A percentile compares a stretch with the other conserved stretches of the same genome.
Conservation (phyloP, 768 basidiomycete species). For the Russula ochroleuca region DNA sequence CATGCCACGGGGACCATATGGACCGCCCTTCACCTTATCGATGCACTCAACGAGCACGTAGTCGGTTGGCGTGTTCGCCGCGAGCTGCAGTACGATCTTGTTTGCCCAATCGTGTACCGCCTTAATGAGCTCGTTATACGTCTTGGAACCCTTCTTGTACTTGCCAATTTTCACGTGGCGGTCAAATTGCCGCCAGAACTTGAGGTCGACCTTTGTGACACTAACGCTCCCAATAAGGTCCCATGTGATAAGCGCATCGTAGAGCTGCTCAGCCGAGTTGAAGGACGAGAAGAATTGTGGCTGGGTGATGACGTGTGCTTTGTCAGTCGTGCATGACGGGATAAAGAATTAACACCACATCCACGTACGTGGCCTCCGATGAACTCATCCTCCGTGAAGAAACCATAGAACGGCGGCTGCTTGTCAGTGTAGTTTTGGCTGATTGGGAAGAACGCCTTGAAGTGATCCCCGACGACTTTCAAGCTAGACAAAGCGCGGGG, state of each 20-base stretch:
- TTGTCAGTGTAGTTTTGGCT: slow-evolving; percentile 27
- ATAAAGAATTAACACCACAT: not conserved
- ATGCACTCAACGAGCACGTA: slow-evolving; percentile 14
- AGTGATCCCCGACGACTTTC: slow-evolving; percentile 31
- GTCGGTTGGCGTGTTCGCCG: slow-evolving; percentile 10
- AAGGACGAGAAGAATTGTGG: slow-evolving; percentile 34
- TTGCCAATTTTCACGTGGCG: not conserved
- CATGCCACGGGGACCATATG: slow-evolving; percentile 21
- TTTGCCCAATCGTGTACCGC: slow-evolving; percentile 17
- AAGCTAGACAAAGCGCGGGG: slow-evolving; percentile 32
- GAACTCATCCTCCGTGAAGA: slow-evolving; percentile 23
- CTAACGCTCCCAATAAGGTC: slow-evolving; percentile 24
- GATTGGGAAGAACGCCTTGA: slow-evolving; percentile 33
- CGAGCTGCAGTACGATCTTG: slow-evolving; percentile 19
- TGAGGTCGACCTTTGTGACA: slow-evolving; percentile 30
- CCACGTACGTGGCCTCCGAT: slow-evolving; percentile 31
- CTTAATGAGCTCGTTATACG: slow-evolving; percentile 8
- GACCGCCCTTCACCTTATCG: slow-evolving; percentile 9
- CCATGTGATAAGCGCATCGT: slow-evolving; percentile 32
- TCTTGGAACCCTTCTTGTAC: slow-evolving; percentile 17
- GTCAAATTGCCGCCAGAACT: slow-evolving; percentile 30
- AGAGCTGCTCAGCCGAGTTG: slow-evolving; percentile 34
- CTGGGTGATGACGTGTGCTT: not conserved
- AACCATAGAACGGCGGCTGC: slow-evolving; percentile 9
- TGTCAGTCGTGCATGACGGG: not conserved